phyloP scores from a whole-genome alignment of 352 stramenopile species.

The Nothophytophthora sp. region DNA sequence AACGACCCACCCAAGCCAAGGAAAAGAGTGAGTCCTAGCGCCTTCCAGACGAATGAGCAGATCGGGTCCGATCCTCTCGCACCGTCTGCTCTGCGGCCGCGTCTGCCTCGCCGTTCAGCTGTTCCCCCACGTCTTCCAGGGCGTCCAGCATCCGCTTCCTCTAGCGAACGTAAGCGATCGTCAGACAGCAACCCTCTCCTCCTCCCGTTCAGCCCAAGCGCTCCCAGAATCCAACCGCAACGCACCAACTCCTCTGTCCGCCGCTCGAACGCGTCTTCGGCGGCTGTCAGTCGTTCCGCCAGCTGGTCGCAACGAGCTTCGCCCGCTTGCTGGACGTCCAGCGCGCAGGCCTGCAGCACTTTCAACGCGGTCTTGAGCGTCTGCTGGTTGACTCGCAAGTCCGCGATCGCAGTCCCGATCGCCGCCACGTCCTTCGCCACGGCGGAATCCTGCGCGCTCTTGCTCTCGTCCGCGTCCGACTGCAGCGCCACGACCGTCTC shows the following conservation, averaged over 20 bases:
- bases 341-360: slow-evolving; percentile 43
- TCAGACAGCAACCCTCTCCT: too few species aligned
- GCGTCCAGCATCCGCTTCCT: slow-evolving; percentile 24
- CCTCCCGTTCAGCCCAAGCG: too few species aligned
- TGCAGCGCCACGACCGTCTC: slow-evolving; percentile 57
- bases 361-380: slow-evolving; percentile 48
- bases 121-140: slow-evolving; percentile 23
- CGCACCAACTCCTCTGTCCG: slow-evolving; percentile 60
- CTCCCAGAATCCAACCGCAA: too few species aligned
- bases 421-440: slow-evolving; percentile 3
- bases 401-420: slow-evolving; percentile 31
- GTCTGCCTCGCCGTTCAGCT: slow-evolving; percentile 13
- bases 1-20: background rate
- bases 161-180: too few species aligned
- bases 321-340: slow-evolving; percentile 36
- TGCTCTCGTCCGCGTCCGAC: slow-evolving; percentile 46
- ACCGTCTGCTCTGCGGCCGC: slow-evolving; percentile 15
- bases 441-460: slow-evolving; percentile 3
- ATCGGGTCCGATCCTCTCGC: background rate
- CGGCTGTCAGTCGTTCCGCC: slow-evolving; percentile 31
- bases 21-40: background rate
- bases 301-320: slow-evolving; percentile 33
- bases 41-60: background rate
- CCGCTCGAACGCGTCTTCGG: slow-evolving; percentile 45
- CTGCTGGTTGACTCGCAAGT: slow-evolving; percentile 50